These are phyloP conservation scores for Globisporangium acanthophoron DNA, from an alignment of 352 stramenopile genomes.

Conservation along the genomic window DNA sequence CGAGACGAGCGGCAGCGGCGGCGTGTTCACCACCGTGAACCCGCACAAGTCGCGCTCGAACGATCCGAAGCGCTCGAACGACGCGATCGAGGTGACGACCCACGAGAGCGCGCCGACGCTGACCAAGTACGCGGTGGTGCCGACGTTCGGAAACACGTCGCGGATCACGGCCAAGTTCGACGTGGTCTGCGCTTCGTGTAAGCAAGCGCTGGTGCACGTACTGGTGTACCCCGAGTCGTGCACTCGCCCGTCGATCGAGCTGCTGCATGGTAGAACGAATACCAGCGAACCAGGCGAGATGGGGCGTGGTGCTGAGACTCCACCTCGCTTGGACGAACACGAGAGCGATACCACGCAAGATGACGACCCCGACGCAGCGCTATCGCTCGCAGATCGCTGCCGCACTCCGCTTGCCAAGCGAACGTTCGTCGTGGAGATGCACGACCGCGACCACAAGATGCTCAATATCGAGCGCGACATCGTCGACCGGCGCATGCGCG, in stretches of 20 bases:
- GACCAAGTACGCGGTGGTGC: constrained; percentile 26
- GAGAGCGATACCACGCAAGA: neutral
- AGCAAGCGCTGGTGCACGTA: constrained; percentile 41
- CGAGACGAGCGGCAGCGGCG: constrained; percentile 55
- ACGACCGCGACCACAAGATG: constrained; percentile 27
- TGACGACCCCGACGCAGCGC: too few species aligned
- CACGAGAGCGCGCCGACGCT: constrained; percentile 45
- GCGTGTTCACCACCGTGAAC: constrained; percentile 69
- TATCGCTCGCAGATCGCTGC: neutral
- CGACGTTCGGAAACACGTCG: constrained; percentile 52
- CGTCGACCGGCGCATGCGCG: constrained; percentile 9
- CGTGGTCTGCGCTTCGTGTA: constrained; percentile 42
- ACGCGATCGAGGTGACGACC: constrained; percentile 46
- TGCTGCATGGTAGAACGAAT: neutral
- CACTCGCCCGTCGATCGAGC: constrained; percentile 9
- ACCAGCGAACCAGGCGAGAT: neutral
- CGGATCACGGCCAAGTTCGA: constrained; percentile 54
- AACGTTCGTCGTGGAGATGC: constrained; percentile 18
- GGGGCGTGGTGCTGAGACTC: neutral
- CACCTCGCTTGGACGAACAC: neutral
- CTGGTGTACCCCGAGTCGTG: constrained; percentile 43
- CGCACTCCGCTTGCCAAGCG: constrained; percentile 5
- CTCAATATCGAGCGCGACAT: constrained; percentile 37
- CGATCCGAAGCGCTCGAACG: constrained; percentile 29
- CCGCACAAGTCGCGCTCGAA: constrained; percentile 46